A percentile compares a stretch with the other conserved stretches of the same genome.
phyloP scores from a whole-genome alignment of 257 asterid species.

The Asclepias syriaca region DNA sequence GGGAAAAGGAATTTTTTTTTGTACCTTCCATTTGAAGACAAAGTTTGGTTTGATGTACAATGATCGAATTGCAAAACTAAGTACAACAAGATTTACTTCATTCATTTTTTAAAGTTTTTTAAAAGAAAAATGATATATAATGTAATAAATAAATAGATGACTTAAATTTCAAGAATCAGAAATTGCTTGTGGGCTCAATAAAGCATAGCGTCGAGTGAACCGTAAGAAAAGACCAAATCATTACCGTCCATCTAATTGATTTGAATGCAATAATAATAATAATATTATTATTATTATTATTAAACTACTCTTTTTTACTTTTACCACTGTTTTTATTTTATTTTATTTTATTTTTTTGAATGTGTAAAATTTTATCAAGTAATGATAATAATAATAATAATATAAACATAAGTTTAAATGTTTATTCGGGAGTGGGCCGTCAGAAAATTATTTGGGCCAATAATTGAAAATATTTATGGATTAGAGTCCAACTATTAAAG shows the following conservation, averaged over 20 bases:
- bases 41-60: background rate
- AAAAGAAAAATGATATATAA: background rate
- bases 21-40: background rate
- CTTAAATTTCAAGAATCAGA: conserved; percentile 15
- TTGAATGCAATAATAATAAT: background rate
- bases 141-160: conserved; percentile 2
- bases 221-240: conserved; percentile 18
- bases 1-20: background rate
- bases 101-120: too few relatives aligned
- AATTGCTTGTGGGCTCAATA: conserved; percentile 4
- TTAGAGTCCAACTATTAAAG: background rate
- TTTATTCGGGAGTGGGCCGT: background rate
- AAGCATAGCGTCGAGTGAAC: conserved; percentile 11
- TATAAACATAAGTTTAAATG: too few relatives aligned
- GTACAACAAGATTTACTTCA: background rate
- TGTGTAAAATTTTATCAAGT: too few relatives aligned
- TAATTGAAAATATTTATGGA: background rate
- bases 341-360: too few relatives aligned
- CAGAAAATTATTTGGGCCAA: background rate
- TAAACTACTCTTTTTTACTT: too few relatives aligned
- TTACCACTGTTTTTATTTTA: too few relatives aligned
- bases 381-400: too few relatives aligned
- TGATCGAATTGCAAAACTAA: background rate
- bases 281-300: too few relatives aligned
- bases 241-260: background rate